Conservation (phyloP, 73 alveolate species). For the Vitrella brassicaformis region DNA sequence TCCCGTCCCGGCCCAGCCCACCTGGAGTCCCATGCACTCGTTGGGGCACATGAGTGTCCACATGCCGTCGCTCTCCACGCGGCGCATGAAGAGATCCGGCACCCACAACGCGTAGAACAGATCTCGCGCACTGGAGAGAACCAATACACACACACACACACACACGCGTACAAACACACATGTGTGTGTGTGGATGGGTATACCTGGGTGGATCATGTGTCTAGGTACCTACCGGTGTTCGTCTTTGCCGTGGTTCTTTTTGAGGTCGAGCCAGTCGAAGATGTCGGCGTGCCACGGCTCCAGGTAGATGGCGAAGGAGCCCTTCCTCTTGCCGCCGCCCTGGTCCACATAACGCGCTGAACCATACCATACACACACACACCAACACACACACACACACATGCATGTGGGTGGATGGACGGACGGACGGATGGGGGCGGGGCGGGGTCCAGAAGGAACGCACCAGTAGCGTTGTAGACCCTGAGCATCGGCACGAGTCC, state of each 20-base stretch:
- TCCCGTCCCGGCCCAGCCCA: constrained; percentile 54
- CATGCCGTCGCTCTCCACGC: constrained; percentile 72
- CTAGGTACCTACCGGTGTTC: too few species aligned
- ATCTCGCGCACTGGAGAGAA: constrained; percentile 79
- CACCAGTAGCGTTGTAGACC: constrained; percentile 85
- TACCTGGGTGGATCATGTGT: too few species aligned
- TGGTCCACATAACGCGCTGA: constrained; percentile 67
- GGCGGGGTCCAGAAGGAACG: too few species aligned
- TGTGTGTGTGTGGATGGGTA: too few species aligned
- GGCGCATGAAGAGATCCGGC: constrained; percentile 82
- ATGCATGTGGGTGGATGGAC: too few species aligned
- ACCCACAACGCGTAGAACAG: constrained; percentile 87
- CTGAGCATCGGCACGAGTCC: constrained; percentile 91
- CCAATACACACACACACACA: too few species aligned
- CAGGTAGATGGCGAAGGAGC: constrained; percentile 84
- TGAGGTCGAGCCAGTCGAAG: constrained; percentile 67
- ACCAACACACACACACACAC: too few species aligned
- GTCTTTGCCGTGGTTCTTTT: constrained; percentile 77
- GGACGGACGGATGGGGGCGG: too few species aligned
- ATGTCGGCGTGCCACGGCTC: constrained; percentile 98
- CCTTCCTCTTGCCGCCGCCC: constrained; percentile 96
- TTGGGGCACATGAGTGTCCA: constrained; percentile 96
- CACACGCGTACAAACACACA: too few species aligned
- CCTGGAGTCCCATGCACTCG: constrained; percentile 66
- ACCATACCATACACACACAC: too few species aligned